Evolutionary conservation across 306 rosid species (phyloP).

Genomic region (Casuarina glauca): DNA sequence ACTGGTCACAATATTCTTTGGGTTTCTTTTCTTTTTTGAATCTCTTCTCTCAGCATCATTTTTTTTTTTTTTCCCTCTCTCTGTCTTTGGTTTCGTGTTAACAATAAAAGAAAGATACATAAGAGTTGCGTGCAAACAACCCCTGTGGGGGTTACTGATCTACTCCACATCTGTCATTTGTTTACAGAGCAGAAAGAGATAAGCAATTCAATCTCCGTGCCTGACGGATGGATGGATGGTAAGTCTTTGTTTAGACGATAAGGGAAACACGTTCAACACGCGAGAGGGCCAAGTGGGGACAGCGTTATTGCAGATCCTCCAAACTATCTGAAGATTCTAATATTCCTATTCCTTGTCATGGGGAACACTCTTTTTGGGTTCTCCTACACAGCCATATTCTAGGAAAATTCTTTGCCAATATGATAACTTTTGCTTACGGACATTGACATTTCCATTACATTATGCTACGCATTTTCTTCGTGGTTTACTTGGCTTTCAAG

Average conservation of each 20-base stretch:
- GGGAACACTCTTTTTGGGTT: neutral
- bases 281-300: neutral
- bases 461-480: slow-evolving; percentile 27
- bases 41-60: too few species aligned
- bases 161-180: too few species aligned
- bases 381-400: neutral
- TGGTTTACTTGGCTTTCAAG: slow-evolving; percentile 41
- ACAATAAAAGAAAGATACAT: too few species aligned
- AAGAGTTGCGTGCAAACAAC: too few species aligned
- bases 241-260: neutral
- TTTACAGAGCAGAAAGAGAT: too few species aligned
- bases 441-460: slow-evolving; percentile 3
- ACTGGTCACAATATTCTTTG: too few species aligned
- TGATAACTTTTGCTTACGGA: neutral
- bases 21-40: too few species aligned
- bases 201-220: too few species aligned
- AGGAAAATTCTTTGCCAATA: slow-evolving; percentile 7
- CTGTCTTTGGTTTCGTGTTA: too few species aligned
- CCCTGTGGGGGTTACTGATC: too few species aligned
- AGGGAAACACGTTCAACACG: slow-evolving; percentile 27
- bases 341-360: neutral
- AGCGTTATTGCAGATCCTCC: slow-evolving; percentile 5
- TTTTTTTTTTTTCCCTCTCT: too few species aligned
- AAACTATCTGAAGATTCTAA: neutral
- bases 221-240: too few species aligned